A percentile compares a stretch with the other conserved stretches of the same genome.
phyloP scores from a whole-genome alignment of 192 early-diverging fungal genomes.

The Thamnidium elegans region DNA sequence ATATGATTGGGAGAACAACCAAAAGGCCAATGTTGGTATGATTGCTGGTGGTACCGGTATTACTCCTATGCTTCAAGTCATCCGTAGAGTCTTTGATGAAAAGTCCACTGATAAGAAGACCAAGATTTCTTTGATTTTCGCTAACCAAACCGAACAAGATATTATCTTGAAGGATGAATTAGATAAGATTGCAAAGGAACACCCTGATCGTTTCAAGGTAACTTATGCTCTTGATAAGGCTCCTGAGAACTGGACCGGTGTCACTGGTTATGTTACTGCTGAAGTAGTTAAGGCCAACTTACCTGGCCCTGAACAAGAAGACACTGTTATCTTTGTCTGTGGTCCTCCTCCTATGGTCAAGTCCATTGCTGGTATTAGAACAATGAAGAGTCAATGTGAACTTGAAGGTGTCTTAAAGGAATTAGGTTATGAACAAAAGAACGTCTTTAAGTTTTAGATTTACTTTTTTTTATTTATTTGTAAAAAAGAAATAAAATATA shows the following conservation, averaged over 20 bases:
- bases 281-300: conserved; percentile 69
- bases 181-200: conserved; percentile 50
- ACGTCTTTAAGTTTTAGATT: conserved; percentile 13
- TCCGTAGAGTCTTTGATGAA: conserved; percentile 59
- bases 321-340: conserved; percentile 47
- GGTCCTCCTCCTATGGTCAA: conserved; percentile 74
- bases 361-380: conserved; percentile 75
- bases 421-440: conserved; percentile 17
- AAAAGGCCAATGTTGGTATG: conserved; percentile 61
- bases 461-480: not conserved
- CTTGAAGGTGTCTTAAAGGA: conserved; percentile 80
- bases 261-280: conserved; percentile 72
- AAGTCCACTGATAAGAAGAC: conserved; percentile 61
- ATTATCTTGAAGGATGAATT: conserved; percentile 66
- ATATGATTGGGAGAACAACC: conserved; percentile 60
- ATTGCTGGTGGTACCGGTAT: conserved; percentile 78
- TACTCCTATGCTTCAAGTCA: conserved; percentile 70
- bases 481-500: not conserved
- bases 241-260: conserved; percentile 65
- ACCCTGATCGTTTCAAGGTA: conserved; percentile 68
- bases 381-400: conserved; percentile 75
- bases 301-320: conserved; percentile 56
- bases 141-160: conserved; percentile 68
- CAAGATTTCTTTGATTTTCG: conserved; percentile 70
- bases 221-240: conserved; percentile 68